Percentiles rank a stretch among this genome's conserved stretches.
These are phyloP conservation scores for Collariella sp. DNA, from an alignment of 495 filamentous ascomycete genomes.

Conservation along the genomic window DNA sequence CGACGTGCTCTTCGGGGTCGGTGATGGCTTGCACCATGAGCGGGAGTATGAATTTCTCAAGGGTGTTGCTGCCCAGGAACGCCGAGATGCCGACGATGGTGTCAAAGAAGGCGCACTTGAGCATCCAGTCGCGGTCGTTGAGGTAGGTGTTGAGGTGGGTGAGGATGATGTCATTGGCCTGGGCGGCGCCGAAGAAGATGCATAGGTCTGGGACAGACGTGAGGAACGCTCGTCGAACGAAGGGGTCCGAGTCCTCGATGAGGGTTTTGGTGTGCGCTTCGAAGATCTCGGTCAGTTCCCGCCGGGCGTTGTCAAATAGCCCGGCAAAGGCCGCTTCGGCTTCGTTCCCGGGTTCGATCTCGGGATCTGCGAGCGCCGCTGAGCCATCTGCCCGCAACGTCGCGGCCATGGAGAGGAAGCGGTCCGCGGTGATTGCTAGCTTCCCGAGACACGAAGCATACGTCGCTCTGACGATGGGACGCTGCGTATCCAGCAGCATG, in stretches of 20 bases:
- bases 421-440: constrained; percentile 77
- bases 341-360: constrained; percentile 61
- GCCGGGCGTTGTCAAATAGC: constrained; percentile 72
- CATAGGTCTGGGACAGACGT: constrained; percentile 87
- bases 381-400: constrained; percentile 79
- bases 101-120: constrained; percentile 95
- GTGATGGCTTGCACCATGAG: constrained; percentile 96
- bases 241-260: constrained; percentile 75
- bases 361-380: constrained; percentile 66
- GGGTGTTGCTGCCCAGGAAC: constrained; percentile 74
- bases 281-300: constrained; percentile 70
- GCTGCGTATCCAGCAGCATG: constrained; percentile 52
- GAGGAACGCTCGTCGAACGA: constrained; percentile 90
- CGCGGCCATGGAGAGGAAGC: constrained; percentile 85
- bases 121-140: constrained; percentile 91
- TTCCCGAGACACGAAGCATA: constrained; percentile 90
- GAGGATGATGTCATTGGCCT: constrained; percentile 87
- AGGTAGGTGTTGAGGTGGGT: constrained; percentile 96
- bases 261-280: constrained; percentile 81
- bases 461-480: constrained; percentile 67
- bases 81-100: constrained; percentile 88
- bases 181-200: constrained; percentile 83
- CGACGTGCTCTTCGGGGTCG: constrained; percentile 90
- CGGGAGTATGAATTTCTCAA: constrained; percentile 94
- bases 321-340: constrained; percentile 59